These are phyloP conservation scores for Ricinus communis DNA, from an alignment of 345 rosid genomes.

Conservation along the genomic window DNA sequence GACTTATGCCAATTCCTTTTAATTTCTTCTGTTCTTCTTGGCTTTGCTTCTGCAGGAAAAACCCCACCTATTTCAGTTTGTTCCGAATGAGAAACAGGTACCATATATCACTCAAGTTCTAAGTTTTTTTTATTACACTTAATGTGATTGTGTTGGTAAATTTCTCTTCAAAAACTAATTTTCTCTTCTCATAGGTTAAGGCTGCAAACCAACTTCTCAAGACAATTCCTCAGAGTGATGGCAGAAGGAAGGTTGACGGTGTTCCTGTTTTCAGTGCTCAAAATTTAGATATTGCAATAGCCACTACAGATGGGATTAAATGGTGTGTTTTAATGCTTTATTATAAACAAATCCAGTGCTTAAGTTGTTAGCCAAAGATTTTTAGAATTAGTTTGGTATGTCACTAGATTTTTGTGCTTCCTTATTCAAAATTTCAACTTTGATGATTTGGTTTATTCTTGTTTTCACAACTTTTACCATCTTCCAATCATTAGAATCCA, in stretches of 20 bases:
- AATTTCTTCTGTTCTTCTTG: too few species aligned
- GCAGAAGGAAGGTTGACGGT: constrained; percentile 65
- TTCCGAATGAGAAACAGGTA: constrained; percentile 96
- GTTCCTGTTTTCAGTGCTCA: constrained; percentile 94
- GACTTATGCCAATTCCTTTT: neutral
- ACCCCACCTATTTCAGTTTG: constrained; percentile 88
- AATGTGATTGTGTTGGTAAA: neutral
- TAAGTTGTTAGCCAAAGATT: too few species aligned
- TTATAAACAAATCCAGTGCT: neutral
- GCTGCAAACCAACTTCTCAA: constrained; percentile 85
- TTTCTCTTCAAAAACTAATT: neutral
- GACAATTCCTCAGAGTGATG: constrained; percentile 51
- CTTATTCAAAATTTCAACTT: neutral
- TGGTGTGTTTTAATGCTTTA: constrained; percentile 45
- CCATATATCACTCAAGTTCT: constrained; percentile 3
- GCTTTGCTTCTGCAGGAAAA: constrained; percentile 59
- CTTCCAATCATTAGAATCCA: neutral
- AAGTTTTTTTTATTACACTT: neutral
- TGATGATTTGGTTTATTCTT: neutral
- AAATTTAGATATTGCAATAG: constrained; percentile 94
- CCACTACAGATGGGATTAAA: constrained; percentile 84
- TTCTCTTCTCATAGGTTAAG: constrained; percentile 58
- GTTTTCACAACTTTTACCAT: neutral
- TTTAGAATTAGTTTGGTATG: neutral
- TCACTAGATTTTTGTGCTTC: neutral